A percentile compares a stretch with the other conserved stretches of the same genome.
phyloP scores from a whole-genome alignment of 306 rosid genomes.

The Hippophae rhamnoides region DNA sequence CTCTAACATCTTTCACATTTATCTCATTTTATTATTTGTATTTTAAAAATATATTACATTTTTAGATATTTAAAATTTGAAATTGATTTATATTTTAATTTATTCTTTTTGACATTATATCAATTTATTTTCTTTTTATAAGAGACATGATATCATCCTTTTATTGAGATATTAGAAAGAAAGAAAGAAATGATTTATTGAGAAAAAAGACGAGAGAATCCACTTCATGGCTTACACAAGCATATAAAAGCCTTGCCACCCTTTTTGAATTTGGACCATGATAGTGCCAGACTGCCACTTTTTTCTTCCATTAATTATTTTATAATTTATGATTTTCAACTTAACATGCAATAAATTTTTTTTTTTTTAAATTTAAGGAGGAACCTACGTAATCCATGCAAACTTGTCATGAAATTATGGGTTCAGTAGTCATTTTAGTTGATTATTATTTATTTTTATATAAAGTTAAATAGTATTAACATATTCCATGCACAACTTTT shows the following conservation, averaged over 20 bases:
- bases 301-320: slow-evolving; percentile 12
- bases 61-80: too few relatives aligned
- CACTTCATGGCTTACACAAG: slow-evolving; percentile 45
- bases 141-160: slow-evolving; percentile 41
- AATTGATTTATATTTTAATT: too few relatives aligned
- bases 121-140: slow-evolving; percentile 6
- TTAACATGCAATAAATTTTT: too few relatives aligned
- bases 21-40: too few relatives aligned
- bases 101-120: too few relatives aligned
- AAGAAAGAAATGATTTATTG: slow-evolving; percentile 28
- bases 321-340: neutral
- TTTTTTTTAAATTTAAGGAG: neutral
- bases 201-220: slow-evolving; percentile 50
- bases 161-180: slow-evolving; percentile 21
- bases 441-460: slow-evolving; percentile 2
- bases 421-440: neutral
- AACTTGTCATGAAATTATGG: slow-evolving; percentile 34
- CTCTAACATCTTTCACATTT: too few relatives aligned
- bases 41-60: too few relatives aligned
- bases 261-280: slow-evolving; percentile 44
- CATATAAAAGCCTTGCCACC: slow-evolving; percentile 7
- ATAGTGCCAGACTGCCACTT: slow-evolving; percentile 24
- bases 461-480: slow-evolving; percentile 5
- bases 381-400: slow-evolving; percentile 47
- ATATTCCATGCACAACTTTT: neutral